phyloP scores from a whole-genome alignment of 106 monocot species.

The Apostasia ramifera region DNA sequence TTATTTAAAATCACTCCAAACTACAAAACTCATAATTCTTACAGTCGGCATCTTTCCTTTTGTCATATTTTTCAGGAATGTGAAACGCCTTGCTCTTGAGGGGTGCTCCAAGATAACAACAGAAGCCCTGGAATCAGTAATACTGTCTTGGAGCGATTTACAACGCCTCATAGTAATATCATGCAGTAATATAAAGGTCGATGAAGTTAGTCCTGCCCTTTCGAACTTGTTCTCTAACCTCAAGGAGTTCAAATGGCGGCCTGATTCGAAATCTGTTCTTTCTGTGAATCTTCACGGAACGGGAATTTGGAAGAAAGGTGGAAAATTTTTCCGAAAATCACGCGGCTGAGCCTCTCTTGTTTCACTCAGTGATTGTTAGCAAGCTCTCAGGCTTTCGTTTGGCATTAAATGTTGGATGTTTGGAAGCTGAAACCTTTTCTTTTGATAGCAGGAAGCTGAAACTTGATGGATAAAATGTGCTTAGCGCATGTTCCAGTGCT shows the following conservation, averaged over 20 bases:
- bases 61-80: slow-evolving; percentile 45
- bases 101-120: slow-evolving; percentile 79
- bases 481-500: too few relatives aligned
- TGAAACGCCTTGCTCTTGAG: slow-evolving; percentile 61
- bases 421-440: too few relatives aligned
- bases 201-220: slow-evolving; percentile 60
- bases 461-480: too few relatives aligned
- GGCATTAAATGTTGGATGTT: too few relatives aligned
- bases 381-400: too few relatives aligned
- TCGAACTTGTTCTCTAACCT: slow-evolving; percentile 64
- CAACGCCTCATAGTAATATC: slow-evolving; percentile 67
- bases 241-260: slow-evolving; percentile 91
- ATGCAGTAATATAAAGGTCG: slow-evolving; percentile 69
- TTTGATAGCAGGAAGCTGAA: too few relatives aligned
- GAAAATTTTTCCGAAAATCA: slow-evolving; percentile 60
- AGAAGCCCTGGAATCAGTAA: slow-evolving; percentile 69
- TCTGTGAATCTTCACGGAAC: slow-evolving; percentile 50
- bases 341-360: neutral
- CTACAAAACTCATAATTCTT: too few relatives aligned
- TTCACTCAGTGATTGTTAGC: too few relatives aligned
- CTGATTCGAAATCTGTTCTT: slow-evolving; percentile 69
- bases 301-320: slow-evolving; percentile 90
- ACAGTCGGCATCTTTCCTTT: too few relatives aligned
- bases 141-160: slow-evolving; percentile 70
- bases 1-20: too few relatives aligned